Evolutionary conservation across 768 basidiomycete genomes (phyloP), one percentile per base, ranked within the genome.

Genomic region (Hygrophorus pudorinus): DNA sequence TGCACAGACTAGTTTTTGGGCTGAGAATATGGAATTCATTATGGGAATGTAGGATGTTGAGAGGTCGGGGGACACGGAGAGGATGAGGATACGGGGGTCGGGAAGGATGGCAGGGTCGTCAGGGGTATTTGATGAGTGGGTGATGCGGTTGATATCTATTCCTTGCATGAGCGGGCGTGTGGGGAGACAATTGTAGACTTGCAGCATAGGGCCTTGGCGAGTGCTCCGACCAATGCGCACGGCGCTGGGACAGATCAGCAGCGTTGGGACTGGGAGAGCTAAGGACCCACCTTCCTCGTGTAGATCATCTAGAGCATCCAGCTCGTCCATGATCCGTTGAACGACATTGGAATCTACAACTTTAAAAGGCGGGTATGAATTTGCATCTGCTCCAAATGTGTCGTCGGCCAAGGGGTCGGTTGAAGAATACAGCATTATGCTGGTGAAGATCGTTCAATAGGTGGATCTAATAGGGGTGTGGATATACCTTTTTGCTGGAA

Each of bases 1-100:
- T 45, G 34, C 37, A 18, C 82, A 53, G 50, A 88, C 94, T 52
- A 91, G 71, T 67, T 99, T 99, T 63, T 99, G 96, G 4, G 96
- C 96, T 13, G 93, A 92, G 65, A 99, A 99, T 39, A 98, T 98
- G 43, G 92, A 83, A 59, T 98, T 98, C 96, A 99, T 99, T 59
- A 98, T 81, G 18, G 94, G 89, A 39, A 98, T 94, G 63, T 99
- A 99, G 8, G 92, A 89, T 6, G 81, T 74, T 7, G 87, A 83
- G 21, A 83, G 72, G 63, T 94, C 87, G 12, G 89, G 88, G 9
- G 93, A 94, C 44, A 96, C 91, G 32, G 91, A 93, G 42, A 99
- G 70, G 50, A 98, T 85, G 57, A 63, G 61, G 35, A 68, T 66
- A 39, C 62, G 59, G 44, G 65, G 65, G 54, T 69, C 62, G 30